Evolutionary conservation across 2,329 filamentous ascomycete genomes (phyloP), one percentile per base, ranked within the genome.

Genomic region (Arthrobotrys sphaeroides): DNA sequence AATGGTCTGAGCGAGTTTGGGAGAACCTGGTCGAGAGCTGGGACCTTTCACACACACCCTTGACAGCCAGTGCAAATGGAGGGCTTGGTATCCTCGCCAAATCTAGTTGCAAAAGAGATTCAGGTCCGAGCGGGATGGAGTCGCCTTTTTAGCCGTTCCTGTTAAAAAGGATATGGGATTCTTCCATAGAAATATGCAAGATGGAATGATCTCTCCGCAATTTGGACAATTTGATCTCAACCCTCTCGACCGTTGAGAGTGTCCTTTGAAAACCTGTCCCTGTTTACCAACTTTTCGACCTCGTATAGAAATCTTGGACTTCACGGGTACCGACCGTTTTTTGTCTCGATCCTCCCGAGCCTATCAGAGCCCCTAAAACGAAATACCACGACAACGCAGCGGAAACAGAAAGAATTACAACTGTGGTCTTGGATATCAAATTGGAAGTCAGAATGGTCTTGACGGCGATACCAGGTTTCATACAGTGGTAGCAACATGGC

Each of bases 1-100:
- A 28, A 53, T 40, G 67, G 72, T 16, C 64, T 68, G 72, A 75
- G 64, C 57, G 31, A 65, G 64, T 62, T 75, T 69, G 45, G 72
- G 36, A 51, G 51, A 68, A 69, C 72, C 72, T 51, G 40, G 72
- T 75, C 57, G 6, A 57, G 31, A 69, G 64, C 72, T 59, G 57
- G 40, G 72, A 57, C 57, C 72, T 68, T 68, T 68, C 62, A 28
- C 70, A 74, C 67, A 70, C 53, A 67, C 61, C 40, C 51, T 36
- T 38, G 61, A 33, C 51, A 45, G 51, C 18, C 31, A 42, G 18
- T 61, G 28, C 31, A 42, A 53, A 61, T 13, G 26, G 38, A 20
- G 22, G 26, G 22, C 40, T 18, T 31, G 26, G 67, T 26, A 28
- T 66, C 60, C 47, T 67, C 61, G 60, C 62, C 62, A 61, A 67